These are phyloP conservation scores for Microbotryum scabiosae DNA, from an alignment of 1,284 basidiomycete genomes.

Conservation along the genomic window DNA sequence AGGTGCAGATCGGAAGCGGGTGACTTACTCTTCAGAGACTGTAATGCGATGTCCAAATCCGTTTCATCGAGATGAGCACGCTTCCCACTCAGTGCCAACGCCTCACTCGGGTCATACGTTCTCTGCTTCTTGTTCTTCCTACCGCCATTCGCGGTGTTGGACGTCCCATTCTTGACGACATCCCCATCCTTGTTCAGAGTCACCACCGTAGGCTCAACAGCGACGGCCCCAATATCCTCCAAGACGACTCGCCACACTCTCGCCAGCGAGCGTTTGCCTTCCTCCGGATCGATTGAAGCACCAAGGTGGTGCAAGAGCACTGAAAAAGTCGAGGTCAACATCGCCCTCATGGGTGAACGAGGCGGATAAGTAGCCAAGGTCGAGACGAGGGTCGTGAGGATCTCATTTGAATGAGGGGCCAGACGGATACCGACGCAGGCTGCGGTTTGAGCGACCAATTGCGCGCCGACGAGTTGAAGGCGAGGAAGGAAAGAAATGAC, in stretches of 20 bases:
- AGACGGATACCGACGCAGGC: constrained; percentile 1
- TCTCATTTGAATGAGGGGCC: not conserved
- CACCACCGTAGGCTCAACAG: constrained; percentile 14
- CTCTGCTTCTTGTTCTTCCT: constrained; percentile 20
- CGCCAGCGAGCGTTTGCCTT: constrained; percentile 21
- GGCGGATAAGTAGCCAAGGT: constrained; percentile 9
- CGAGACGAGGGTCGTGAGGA: constrained; percentile 6
- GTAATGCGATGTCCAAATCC: constrained; percentile 20
- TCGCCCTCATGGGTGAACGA: constrained; percentile 24
- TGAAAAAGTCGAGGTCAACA: constrained; percentile 12
- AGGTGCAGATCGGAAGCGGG: not conserved
- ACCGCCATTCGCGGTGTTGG: constrained; percentile 1
- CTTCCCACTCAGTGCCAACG: constrained; percentile 8
- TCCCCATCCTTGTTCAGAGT: not conserved
- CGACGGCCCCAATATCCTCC: constrained; percentile 25
- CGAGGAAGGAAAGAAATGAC: constrained; percentile 9
- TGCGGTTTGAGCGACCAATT: constrained; percentile 18
- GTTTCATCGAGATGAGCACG: constrained; percentile 12
- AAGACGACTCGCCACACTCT: constrained; percentile 24
- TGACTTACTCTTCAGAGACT: constrained; percentile 18
- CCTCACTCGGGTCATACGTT: constrained; percentile 26
- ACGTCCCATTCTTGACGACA: not conserved
- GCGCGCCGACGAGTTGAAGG: constrained; percentile 17
- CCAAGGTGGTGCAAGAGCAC: constrained; percentile 16
- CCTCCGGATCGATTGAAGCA: constrained; percentile 19